A percentile compares a stretch with the other conserved stretches of the same genome.
phyloP scores from a whole-genome alignment of 2,329 filamentous ascomycete genomes.

The Verruconis gallopava region DNA sequence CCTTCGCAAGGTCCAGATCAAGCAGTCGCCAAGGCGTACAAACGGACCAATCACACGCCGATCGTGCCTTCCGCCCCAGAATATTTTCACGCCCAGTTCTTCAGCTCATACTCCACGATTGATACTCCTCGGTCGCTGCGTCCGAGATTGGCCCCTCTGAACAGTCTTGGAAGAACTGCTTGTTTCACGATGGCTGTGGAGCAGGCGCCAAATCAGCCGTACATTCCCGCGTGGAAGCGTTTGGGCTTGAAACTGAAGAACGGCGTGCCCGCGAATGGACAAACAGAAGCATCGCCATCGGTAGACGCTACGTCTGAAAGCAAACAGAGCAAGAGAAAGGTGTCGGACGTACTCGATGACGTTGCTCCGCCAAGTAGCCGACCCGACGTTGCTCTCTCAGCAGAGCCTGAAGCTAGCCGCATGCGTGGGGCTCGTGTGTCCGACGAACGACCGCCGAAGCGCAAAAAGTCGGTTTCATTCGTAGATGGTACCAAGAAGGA shows the following conservation, averaged over 20 bases:
- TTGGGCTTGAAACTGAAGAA: conserved; percentile 48
- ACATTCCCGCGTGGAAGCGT: conserved; percentile 46
- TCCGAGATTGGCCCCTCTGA: too few species aligned
- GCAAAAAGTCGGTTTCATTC: conserved; percentile 50
- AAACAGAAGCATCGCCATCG: neutral
- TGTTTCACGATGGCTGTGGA: neutral
- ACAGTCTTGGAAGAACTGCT: too few species aligned
- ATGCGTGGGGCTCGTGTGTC: conserved; percentile 3
- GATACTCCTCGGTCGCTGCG: too few species aligned
- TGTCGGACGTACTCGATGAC: neutral
- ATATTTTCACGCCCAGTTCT: neutral
- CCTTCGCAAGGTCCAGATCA: neutral
- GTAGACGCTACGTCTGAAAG: neutral
- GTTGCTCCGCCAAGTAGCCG: neutral
- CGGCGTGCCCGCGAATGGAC: conserved; percentile 15
- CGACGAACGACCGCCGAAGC: conserved; percentile 12
- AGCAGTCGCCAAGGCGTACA: neutral
- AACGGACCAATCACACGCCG: neutral
- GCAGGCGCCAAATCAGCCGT: neutral
- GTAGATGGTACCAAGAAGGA: conserved; percentile 47
- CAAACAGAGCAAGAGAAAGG: conserved; percentile 3
- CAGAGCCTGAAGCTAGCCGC: neutral
- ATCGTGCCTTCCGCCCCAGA: neutral
- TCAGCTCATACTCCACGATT: neutral
- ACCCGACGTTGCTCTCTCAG: neutral